Percentiles rank a stretch among this genome's conserved stretches.
Evolutionary conservation across 2,329 filamentous ascomycete genomes (phyloP).

Genomic region (Verticillium zaregamsianum): DNA sequence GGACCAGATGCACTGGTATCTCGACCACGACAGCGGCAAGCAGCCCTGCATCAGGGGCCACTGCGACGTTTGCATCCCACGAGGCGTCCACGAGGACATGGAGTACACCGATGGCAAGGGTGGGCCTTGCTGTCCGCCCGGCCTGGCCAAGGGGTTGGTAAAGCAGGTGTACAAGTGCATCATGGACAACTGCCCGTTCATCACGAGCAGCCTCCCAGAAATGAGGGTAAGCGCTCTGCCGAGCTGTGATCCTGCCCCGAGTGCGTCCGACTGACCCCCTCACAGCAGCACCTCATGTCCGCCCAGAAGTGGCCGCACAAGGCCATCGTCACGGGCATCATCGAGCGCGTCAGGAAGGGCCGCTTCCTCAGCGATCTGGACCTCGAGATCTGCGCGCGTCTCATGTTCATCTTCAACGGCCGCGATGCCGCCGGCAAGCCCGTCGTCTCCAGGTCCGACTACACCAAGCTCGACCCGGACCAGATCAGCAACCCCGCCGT

Average conservation of each 20-base stretch:
- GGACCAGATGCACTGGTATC: constrained; percentile 6
- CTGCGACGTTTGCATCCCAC: constrained; percentile 1
- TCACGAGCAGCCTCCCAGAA: not conserved
- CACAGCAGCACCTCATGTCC: not conserved
- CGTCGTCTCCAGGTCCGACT: constrained; percentile 9
- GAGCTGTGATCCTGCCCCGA: not conserved
- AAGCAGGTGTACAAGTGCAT: not conserved
- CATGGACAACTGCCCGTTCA: constrained; percentile 2
- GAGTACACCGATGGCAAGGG: not conserved
- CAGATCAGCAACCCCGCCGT: constrained; percentile 9
- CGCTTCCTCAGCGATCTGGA: constrained; percentile 9
- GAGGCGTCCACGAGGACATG: not conserved
- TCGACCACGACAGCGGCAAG: constrained; percentile 10
- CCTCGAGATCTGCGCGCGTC: constrained; percentile 7
- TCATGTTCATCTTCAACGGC: constrained; percentile 13
- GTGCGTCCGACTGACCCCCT: not conserved
- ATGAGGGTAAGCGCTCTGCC: not conserved
- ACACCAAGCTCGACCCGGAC: constrained; percentile 6
- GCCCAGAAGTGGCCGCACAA: not conserved
- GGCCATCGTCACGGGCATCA: not conserved
- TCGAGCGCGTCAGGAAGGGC: constrained; percentile 5
- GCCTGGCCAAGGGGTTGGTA: not conserved
- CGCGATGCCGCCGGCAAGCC: constrained; percentile 9
- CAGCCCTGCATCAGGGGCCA: constrained; percentile 12
- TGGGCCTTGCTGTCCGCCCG: constrained; percentile 11